Base-by-base conservation (phyloP, 2,329 filamentous ascomycete species). In the Ascosphaera aggregata region DNA sequence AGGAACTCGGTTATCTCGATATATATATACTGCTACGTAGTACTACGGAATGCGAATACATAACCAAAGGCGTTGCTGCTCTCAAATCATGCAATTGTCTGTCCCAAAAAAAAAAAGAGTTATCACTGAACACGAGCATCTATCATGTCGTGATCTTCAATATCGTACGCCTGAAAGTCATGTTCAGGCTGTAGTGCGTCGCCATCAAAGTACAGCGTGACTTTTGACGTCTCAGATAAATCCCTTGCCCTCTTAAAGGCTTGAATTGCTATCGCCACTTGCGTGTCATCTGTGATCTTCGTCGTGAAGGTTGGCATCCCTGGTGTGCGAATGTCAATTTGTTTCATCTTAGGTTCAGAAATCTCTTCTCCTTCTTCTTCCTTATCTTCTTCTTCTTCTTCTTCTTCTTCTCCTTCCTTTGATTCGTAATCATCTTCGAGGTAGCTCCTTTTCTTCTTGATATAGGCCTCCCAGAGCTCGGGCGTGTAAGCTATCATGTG, bases 401-500 rank as follows among this genome's bases (percentile, higher is more conserved):
- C 47, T 32, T 49, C 44, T n/a, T 46, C 43, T 16, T 48, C 43
- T 8, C 39, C 37, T 16, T 44, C 38, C 2, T 35, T 32, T 16
- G 24, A 2, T 9, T 44, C 47, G 13, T 48, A 46, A 40, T 36
- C 39, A 22, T 35, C 18, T n/a, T 41, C 39, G 42, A 3, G 49
- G 43, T 17, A 45, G 40, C 35, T 40, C 40, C 42, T 50, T 44
- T 38, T 43, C 43, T 11, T 42, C 35, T 20, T 40, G 36, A 22
- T 42, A 42, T 31, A 47, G 41, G 39, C 59, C 41, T 55, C 55
- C 35, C 71, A 76, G 1, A 69, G 55, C 9, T 77, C 71, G 5
- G 71, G 62, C 0, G 79, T 86, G 67, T 80, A 81, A 4, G 77
- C 79, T 53, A 85, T 75, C 44, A 92, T 65, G 46, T 77, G 68